phyloP scores from a whole-genome alignment of 495 filamentous ascomycete genomes.

The Tuber umbilicatum region DNA sequence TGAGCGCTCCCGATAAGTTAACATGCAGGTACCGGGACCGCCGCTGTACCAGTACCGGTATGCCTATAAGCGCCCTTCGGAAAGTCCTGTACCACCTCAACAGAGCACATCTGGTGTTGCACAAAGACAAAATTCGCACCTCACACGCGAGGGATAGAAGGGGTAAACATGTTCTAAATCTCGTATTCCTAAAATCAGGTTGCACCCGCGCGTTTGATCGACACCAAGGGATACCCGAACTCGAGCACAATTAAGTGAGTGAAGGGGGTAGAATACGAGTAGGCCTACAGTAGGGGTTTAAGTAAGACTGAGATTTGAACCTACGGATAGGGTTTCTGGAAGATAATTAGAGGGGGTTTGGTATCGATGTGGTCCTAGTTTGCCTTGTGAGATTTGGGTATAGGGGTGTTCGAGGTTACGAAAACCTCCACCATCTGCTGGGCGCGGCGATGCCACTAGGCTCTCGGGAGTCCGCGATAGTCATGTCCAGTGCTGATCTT shows the following conservation, averaged over 20 bases:
- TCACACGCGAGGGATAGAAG: not conserved
- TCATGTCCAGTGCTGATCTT: not conserved
- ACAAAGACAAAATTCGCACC: not conserved
- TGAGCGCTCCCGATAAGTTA: not conserved
- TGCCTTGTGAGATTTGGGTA: not conserved
- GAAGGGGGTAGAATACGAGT: not conserved
- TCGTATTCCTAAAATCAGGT: not conserved
- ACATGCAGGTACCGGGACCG: not conserved
- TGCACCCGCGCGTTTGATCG: not conserved
- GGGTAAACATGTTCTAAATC: not conserved
- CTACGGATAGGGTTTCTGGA: not conserved
- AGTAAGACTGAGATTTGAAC: not conserved
- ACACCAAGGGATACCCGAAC: not conserved
- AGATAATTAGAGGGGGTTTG: not conserved
- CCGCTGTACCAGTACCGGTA: not conserved
- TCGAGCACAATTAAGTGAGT: not conserved
- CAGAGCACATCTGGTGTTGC: not conserved
- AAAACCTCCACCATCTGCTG: not conserved
- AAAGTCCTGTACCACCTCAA: not conserved
- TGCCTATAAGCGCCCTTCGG: not conserved
- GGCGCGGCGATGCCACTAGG: not conserved
- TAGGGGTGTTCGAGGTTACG: not conserved
- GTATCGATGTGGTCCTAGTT: not conserved
- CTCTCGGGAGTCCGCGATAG: not conserved
- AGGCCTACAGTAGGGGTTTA: not conserved